phyloP scores from a whole-genome alignment of 2,329 filamentous ascomycete species.

The Hypomyces perniciosus region DNA sequence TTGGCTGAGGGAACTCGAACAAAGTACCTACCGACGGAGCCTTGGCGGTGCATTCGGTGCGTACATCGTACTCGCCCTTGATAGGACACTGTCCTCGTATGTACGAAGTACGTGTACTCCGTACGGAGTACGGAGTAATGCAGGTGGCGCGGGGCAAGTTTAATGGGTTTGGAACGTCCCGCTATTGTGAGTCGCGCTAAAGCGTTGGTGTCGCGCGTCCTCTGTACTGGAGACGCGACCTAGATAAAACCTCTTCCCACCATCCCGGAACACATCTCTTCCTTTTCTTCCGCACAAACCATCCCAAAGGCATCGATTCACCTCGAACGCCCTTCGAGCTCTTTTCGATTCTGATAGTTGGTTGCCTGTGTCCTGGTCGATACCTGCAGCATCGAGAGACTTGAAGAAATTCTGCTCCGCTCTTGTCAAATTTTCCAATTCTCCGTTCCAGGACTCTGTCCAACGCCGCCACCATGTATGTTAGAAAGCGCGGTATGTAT shows the following conservation, averaged over 20 bases:
- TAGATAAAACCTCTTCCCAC: slow-evolving; percentile 31
- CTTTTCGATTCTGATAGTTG: neutral
- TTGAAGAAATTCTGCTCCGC: slow-evolving; percentile 16
- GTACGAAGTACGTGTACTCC: too few relatives aligned
- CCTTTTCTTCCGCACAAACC: slow-evolving; percentile 15
- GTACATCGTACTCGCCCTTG: slow-evolving; percentile 3
- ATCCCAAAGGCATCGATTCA: slow-evolving; percentile 11
- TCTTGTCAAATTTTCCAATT: slow-evolving; percentile 7
- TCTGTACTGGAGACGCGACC: slow-evolving; percentile 26
- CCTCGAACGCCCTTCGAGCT: slow-evolving; percentile 7
- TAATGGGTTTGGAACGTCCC: slow-evolving; percentile 10
- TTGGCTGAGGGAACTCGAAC: slow-evolving; percentile 6
- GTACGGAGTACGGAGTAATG: slow-evolving; percentile 3
- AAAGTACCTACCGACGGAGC: slow-evolving; percentile 6
- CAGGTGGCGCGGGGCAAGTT: slow-evolving; percentile 6
- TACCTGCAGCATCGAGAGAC: slow-evolving; percentile 21
- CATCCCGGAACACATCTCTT: slow-evolving; percentile 14
- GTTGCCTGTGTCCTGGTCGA: slow-evolving; percentile 8
- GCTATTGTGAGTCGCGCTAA: slow-evolving; percentile 27
- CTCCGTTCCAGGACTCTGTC: slow-evolving; percentile 1
- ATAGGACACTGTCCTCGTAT: slow-evolving; percentile 2
- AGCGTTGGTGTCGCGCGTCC: slow-evolving; percentile 25
- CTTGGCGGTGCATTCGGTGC: neutral
- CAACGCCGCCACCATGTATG: slow-evolving; percentile 46
- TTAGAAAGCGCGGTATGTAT: slow-evolving; percentile 56